Percentiles rank a stretch among this genome's conserved stretches.
Conservation (phyloP, 768 basidiomycete genomes). For the Psilocybe cubensis region DNA sequence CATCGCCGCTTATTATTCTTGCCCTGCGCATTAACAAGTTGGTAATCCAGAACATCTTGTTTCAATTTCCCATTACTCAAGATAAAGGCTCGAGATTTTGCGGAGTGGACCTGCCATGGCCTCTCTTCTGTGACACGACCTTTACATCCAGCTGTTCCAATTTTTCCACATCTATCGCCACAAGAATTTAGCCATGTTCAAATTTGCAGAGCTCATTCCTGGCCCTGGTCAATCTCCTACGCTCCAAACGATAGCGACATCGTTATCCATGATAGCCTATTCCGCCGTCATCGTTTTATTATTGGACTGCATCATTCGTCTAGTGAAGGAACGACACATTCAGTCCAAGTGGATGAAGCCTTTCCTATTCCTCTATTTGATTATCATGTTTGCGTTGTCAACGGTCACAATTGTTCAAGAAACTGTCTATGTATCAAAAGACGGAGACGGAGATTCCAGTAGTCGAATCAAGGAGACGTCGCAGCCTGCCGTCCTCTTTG, state of each 20-base stretch:
- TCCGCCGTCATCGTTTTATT: neutral
- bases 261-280: neutral
- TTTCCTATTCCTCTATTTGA: constrained; percentile 4
- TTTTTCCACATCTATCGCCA: neutral
- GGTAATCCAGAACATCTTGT: too few relatives aligned
- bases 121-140: too few relatives aligned
- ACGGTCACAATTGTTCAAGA: constrained; percentile 4
- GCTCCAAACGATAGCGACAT: neutral
- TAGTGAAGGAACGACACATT: neutral
- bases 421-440: constrained; percentile 1
- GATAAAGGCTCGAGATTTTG: too few relatives aligned
- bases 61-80: too few relatives aligned
- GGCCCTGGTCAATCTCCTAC: neutral
- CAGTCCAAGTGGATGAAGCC: constrained; percentile 4
- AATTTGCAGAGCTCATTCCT: constrained; percentile 1
- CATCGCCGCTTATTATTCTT: too few relatives aligned
- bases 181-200: constrained; percentile 1
- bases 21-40: too few relatives aligned
- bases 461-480: neutral
- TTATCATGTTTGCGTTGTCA: constrained; percentile 6
- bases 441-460: neutral
- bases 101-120: too few relatives aligned
- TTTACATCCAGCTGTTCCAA: too few relatives aligned
- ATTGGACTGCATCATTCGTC: neutral
- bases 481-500: constrained; percentile 2